Percentiles rank a stretch among this genome's conserved stretches.
Evolutionary conservation across 2,329 filamentous ascomycete genomes (phyloP).

Genomic region (Ophiostoma himal-ulmi): DNA sequence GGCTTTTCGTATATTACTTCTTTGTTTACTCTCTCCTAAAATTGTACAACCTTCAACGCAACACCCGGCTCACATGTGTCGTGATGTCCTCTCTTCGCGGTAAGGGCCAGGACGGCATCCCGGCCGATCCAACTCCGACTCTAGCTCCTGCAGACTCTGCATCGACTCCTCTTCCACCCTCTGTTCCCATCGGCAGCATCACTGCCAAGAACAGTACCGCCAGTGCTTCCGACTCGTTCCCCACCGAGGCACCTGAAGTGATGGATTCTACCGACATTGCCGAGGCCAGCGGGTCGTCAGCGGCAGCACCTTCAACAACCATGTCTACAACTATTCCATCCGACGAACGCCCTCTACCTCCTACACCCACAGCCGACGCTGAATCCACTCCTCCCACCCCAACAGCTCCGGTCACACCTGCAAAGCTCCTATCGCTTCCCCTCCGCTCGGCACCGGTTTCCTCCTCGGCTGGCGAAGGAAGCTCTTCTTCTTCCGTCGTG

Average conservation of each 20-base stretch:
- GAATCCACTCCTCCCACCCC: background rate
- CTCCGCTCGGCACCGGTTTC: background rate
- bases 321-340: background rate
- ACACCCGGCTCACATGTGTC: slow-evolving; percentile 17
- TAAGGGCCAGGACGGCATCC: slow-evolving; percentile 17
- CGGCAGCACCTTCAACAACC: background rate
- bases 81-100: slow-evolving; percentile 21
- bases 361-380: background rate
- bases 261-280: background rate
- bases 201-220: background rate
- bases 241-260: background rate
- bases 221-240: background rate
- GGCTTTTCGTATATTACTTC: no score
- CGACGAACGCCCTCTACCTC: background rate
- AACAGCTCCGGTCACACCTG: background rate
- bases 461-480: background rate
- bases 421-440: background rate
- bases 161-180: background rate
- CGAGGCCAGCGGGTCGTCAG: slow-evolving; percentile 4
- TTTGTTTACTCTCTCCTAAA: background rate
- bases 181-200: background rate
- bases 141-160: slow-evolving; percentile 9
- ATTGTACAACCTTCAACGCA: background rate
- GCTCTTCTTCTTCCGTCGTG: background rate
- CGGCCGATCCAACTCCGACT: background rate